Evolutionary conservation across 176 grass and related monocot genomes (phyloP).

Genomic region (Oryza glumipatula): DNA sequence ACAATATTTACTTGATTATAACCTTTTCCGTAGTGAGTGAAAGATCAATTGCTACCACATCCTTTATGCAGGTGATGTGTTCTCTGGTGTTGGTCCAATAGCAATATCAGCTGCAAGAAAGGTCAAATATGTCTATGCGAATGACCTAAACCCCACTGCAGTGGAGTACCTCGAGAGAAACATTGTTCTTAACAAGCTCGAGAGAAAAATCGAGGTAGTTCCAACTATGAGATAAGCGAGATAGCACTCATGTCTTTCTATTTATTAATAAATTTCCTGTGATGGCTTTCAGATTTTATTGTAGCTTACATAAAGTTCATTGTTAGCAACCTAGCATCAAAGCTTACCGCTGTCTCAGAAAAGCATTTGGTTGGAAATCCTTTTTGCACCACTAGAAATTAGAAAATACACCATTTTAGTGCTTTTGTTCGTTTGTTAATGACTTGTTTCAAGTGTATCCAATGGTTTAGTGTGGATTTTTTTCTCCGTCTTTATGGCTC

Average conservation of each 20-base stretch:
- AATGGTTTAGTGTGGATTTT: neutral
- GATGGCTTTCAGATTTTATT: neutral
- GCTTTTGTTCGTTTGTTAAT: conserved; percentile 7
- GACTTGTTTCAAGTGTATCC: neutral
- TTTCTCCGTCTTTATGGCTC: neutral
- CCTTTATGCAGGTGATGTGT: conserved; percentile 75
- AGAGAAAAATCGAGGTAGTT: conserved; percentile 85
- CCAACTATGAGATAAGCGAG: neutral
- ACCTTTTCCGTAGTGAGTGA: neutral
- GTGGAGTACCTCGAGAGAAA: conserved; percentile 88
- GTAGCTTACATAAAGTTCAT: neutral
- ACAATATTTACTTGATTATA: neutral
- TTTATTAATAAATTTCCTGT: conserved; percentile 16
- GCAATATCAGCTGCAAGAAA: conserved; percentile 83
- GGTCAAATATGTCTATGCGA: conserved; percentile 90
- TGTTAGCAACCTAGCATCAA: neutral
- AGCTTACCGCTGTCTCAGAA: neutral
- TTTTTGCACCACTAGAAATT: neutral
- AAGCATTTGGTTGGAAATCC: conserved; percentile 9
- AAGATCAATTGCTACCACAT: conserved; percentile 11
- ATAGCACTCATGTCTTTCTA: neutral
- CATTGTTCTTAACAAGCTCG: conserved; percentile 89
- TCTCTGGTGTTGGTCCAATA: conserved; percentile 87
- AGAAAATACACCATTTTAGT: neutral
- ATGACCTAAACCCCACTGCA: conserved; percentile 89